Evolutionary conservation across 331 rosid genomes (phyloP), one percentile per base, ranked within the genome.

Genomic region (Ulmus americana): DNA sequence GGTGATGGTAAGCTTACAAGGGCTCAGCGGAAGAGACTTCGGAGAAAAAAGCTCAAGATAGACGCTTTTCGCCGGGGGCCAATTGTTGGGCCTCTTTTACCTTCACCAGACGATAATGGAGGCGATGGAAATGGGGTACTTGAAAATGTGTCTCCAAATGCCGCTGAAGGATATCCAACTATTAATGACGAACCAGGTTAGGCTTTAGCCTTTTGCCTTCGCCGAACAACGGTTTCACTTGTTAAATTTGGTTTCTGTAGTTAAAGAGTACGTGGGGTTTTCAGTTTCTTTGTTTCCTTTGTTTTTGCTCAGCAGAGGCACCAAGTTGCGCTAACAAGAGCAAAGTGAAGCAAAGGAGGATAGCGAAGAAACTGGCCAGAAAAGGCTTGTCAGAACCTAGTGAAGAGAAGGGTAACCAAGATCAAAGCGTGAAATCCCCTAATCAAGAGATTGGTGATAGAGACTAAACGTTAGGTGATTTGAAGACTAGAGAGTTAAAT

Each of bases 1-100:
- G 65, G 59, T 11, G 79, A 79, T 14, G 82, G 59, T 5, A 85
- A 69, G 74, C 81, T 86, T 5, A 79, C 76, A 1, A 81, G 97
- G 55, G 85, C 95, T 50, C 97, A 90, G 41, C 64, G 92, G 65
- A 90, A 90, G 75, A 86, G 67, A 58, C 70, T 77, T 47, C 86
- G 95, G 9, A 83, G 64, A 64, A 84, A 76, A 80, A 83, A 65
- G 77, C 73, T 83, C 3, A 86, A 77, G 82, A 84, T 74, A 58
- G 95, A 86, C 42, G 74, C 84, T 40, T 41, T 64, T 7, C 79
- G 76, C 44, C 85, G 90, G 1, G 79, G 83, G 1, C 74, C 75
- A 39, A 50, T 85, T 15, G 73, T 84, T 53, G 97, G 97, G 22
- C 92, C 95, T 0, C 60, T 85, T 68, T 56, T 84, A 61, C 88